These are phyloP conservation scores for Populus simonii DNA, from an alignment of 345 rosid genomes.

Conservation along the genomic window DNA sequence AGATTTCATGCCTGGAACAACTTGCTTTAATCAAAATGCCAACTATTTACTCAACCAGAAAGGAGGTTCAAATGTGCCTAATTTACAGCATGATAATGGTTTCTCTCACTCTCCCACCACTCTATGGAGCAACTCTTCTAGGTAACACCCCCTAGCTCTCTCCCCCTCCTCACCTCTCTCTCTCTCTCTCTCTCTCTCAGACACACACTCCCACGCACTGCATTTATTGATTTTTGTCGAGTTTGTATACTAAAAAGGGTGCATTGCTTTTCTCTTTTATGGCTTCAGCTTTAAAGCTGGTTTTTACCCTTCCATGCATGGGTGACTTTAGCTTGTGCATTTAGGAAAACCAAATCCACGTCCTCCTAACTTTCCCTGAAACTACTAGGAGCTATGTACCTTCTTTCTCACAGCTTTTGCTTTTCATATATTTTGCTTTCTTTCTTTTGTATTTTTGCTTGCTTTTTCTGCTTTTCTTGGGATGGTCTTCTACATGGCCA, in stretches of 20 bases:
- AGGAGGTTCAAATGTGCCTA: conserved; percentile 20
- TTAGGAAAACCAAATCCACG: conserved; percentile 6
- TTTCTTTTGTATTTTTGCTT: background rate
- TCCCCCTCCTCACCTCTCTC: too few species aligned
- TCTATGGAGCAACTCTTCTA: conserved; percentile 39
- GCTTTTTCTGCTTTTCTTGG: background rate
- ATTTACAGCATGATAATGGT: conserved; percentile 14
- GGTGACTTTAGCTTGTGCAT: conserved; percentile 8
- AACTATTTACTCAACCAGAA: conserved; percentile 8
- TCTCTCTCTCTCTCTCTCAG: background rate
- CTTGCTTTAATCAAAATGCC: conserved; percentile 6
- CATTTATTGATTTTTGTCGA: background rate
- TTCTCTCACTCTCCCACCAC: conserved; percentile 1
- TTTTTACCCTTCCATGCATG: background rate
- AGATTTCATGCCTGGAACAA: conserved; percentile 26
- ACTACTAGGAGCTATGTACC: background rate
- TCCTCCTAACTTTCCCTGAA: background rate
- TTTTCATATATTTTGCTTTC: background rate
- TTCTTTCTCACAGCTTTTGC: conserved; percentile 20
- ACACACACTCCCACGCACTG: background rate
- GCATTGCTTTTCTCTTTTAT: background rate
- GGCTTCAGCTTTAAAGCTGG: background rate
- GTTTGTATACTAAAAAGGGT: background rate
- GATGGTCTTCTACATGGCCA: background rate
- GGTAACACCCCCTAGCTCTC: conserved; percentile 21